A percentile compares a stretch with the other conserved stretches of the same genome.
Conservation (phyloP, 1,284 basidiomycete genomes). For the Cystobasidiaceae sp. region DNA sequence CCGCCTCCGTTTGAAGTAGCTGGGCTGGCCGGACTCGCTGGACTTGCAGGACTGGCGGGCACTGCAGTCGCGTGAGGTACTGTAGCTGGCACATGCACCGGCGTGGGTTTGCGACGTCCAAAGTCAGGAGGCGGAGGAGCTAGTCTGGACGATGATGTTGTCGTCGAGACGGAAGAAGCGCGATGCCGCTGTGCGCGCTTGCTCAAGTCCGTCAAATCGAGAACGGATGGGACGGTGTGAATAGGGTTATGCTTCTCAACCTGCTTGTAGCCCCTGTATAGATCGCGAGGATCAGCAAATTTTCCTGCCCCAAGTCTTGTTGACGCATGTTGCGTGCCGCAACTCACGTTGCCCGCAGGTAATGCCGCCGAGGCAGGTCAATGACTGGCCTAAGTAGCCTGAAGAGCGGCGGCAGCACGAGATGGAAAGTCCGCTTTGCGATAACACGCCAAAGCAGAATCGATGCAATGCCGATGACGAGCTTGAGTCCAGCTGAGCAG, state of each 20-base stretch:
- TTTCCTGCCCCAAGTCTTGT: too few relatives aligned
- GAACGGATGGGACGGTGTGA: constrained; percentile 73
- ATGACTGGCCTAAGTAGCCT: constrained; percentile 58
- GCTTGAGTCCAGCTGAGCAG: constrained; percentile 30
- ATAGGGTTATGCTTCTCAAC: constrained; percentile 60
- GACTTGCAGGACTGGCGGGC: too few relatives aligned
- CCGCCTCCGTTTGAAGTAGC: too few relatives aligned
- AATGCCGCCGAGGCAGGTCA: constrained; percentile 44
- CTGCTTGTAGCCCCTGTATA: constrained; percentile 56
- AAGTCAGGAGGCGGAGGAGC: constrained; percentile 28
- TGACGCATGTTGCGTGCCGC: neutral
- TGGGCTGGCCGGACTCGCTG: too few relatives aligned
- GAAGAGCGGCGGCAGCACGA: constrained; percentile 73
- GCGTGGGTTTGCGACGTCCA: constrained; percentile 45
- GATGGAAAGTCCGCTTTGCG: constrained; percentile 68
- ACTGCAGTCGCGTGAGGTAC: too few relatives aligned
- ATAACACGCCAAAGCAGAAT: constrained; percentile 51
- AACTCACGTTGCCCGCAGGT: constrained; percentile 67
- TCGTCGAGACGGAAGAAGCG: too few relatives aligned
- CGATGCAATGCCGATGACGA: constrained; percentile 36
- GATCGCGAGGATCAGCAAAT: too few relatives aligned
- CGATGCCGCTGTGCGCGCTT: too few relatives aligned
- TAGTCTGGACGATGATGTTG: too few relatives aligned
- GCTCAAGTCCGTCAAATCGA: constrained; percentile 60
- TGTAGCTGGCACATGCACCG: constrained; percentile 44